phyloP scores from a whole-genome alignment of 495 filamentous ascomycete genomes.

The Talaromyces ruber region DNA sequence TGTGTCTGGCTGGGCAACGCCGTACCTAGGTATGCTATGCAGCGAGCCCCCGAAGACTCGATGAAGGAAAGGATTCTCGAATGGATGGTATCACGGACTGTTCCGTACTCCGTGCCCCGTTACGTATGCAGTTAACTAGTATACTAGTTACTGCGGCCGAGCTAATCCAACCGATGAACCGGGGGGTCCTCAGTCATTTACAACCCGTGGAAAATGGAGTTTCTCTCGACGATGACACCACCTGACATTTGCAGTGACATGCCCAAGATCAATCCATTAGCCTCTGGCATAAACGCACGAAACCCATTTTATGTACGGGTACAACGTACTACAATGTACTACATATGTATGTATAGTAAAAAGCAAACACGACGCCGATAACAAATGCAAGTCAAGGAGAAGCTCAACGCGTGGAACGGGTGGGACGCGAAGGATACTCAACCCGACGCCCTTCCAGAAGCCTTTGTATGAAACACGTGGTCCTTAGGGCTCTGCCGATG shows the following conservation, averaged over 20 bases:
- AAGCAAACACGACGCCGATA: not conserved
- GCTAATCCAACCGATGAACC: not conserved
- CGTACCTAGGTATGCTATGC: too few relatives aligned
- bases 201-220: not conserved
- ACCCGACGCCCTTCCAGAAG: not conserved
- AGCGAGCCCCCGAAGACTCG: not conserved
- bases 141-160: not conserved
- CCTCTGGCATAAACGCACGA: not conserved
- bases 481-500: not conserved
- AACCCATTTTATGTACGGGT: not conserved
- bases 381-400: not conserved
- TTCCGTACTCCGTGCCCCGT: not conserved
- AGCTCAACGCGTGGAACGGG: not conserved
- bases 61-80: not conserved
- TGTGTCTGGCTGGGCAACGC: not conserved
- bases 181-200: not conserved
- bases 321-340: not conserved
- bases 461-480: not conserved
- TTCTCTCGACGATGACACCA: not conserved
- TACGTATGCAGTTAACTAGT: not conserved
- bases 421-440: not conserved
- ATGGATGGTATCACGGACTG: not conserved
- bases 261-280: not conserved
- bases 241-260: not conserved
- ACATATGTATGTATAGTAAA: too few relatives aligned